Evolutionary conservation across 208 protist species (phyloP).

Genomic region (Jaenimonas drosophilae): DNA sequence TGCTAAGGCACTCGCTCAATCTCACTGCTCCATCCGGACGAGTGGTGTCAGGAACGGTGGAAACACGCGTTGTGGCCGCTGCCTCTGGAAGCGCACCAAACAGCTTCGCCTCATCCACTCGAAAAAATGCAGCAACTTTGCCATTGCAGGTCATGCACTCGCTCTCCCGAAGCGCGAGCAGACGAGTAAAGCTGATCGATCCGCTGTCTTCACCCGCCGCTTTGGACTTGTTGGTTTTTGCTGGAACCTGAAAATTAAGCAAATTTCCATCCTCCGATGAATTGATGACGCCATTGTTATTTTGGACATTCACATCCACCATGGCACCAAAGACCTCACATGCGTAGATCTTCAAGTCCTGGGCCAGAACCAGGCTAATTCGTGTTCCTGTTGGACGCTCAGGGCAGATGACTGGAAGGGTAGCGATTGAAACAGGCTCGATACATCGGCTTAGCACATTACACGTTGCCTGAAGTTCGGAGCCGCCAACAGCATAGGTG

Average conservation of each 20-base stretch:
- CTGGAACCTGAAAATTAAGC: constrained; percentile 6
- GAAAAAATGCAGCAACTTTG: constrained; percentile 6
- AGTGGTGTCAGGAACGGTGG: background rate
- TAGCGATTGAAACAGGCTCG: background rate
- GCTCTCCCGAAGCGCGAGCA: constrained; percentile 5
- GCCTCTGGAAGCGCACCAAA: constrained; percentile 2
- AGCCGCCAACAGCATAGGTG: background rate
- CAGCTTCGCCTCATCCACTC: constrained; percentile 3
- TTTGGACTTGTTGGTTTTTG: constrained; percentile 1
- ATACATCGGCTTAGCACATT: background rate
- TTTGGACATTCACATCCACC: constrained; percentile 3
- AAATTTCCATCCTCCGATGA: no score
- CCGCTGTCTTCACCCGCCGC: background rate
- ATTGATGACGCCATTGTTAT: constrained; percentile 1
- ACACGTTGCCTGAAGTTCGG: no score
- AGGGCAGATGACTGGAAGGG: background rate
- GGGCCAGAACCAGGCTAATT: constrained; percentile 18
- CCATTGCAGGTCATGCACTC: constrained; percentile 14
- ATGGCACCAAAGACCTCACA: constrained; percentile 23
- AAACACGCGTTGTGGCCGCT: no score
- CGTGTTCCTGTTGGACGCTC: constrained; percentile 6
- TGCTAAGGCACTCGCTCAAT: constrained; percentile 1
- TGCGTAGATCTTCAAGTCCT: constrained; percentile 23
- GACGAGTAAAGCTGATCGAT: background rate
- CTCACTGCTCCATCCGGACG: no score